Evolutionary conservation across 2,329 filamentous ascomycete genomes (phyloP).

Genomic region (Moelleriella libera): DNA sequence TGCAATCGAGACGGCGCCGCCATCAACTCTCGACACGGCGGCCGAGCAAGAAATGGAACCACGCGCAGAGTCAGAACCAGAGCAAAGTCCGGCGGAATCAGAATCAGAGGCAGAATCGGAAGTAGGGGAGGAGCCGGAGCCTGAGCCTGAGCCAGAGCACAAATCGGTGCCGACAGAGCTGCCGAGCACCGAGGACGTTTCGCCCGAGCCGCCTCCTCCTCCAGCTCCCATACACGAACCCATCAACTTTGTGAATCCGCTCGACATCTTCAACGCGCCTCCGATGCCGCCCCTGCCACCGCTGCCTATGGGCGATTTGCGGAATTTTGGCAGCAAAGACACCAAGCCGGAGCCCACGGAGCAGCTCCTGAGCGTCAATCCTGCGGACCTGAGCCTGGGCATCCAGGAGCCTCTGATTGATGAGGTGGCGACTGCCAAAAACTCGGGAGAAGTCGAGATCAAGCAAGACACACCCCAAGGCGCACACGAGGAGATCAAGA

Average conservation of each 20-base stretch:
- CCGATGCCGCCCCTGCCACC: slow-evolving; percentile 12
- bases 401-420: slow-evolving; percentile 5
- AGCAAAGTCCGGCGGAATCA: background rate
- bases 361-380: slow-evolving; percentile 4
- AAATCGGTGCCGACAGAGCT: background rate
- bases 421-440: slow-evolving; percentile 4
- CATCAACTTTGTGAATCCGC: slow-evolving; percentile 21
- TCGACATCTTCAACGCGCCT: slow-evolving; percentile 21
- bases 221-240: slow-evolving; percentile 4
- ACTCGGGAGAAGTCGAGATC: slow-evolving; percentile 1
- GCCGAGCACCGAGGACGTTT: background rate
- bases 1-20: background rate
- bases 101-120: background rate
- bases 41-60: slow-evolving; percentile 1
- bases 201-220: background rate
- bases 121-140: background rate
- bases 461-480: background rate
- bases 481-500: background rate
- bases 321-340: slow-evolving; percentile 6
- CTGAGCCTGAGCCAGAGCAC: background rate
- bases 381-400: background rate
- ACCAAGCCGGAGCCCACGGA: slow-evolving; percentile 2
- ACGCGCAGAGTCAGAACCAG: background rate
- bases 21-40: background rate
- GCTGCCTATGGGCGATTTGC: slow-evolving; percentile 9